Evolutionary conservation across 164 flowering plant species (phyloP).

Genomic region (Cinnamomum micranthum): DNA sequence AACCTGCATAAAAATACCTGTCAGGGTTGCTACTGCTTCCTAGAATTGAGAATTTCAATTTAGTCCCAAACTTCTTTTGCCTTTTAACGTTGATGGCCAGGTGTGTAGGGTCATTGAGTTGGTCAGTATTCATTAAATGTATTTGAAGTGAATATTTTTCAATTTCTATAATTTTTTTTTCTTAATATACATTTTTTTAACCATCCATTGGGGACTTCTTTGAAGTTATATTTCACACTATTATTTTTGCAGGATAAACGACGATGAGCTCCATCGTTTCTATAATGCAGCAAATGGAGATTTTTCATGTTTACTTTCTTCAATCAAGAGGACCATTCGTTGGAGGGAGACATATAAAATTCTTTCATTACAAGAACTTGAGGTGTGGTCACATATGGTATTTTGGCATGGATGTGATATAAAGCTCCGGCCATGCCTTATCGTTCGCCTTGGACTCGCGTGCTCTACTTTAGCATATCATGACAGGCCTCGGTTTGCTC

Average conservation of each 20-base stretch:
- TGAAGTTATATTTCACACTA: background rate
- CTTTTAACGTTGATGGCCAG: background rate
- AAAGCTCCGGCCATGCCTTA: constrained; percentile 67
- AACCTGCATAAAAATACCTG: background rate
- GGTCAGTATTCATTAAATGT: background rate
- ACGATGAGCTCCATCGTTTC: constrained; percentile 75
- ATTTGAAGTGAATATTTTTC: background rate
- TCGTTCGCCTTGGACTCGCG: constrained; percentile 85
- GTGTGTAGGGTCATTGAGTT: background rate
- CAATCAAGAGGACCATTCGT: constrained; percentile 73
- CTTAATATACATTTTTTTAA: background rate
- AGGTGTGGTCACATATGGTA: constrained; percentile 69
- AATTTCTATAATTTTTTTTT: background rate
- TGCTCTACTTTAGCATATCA: constrained; percentile 46
- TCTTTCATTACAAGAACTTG: constrained; percentile 69
- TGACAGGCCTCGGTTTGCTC: constrained; percentile 74
- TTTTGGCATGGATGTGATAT: constrained; percentile 92
- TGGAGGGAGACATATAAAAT: constrained; percentile 86
- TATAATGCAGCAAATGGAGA: constrained; percentile 72
- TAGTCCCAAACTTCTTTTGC: background rate
- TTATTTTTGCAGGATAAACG: constrained; percentile 44
- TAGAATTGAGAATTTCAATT: background rate
- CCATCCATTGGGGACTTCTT: background rate
- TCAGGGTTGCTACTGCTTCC: background rate
- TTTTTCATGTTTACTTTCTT: constrained; percentile 54